Percentiles rank a stretch among this genome's conserved stretches.
Evolutionary conservation across 2,329 filamentous ascomycete species (phyloP).

Genomic region (Fusarium algeriense): DNA sequence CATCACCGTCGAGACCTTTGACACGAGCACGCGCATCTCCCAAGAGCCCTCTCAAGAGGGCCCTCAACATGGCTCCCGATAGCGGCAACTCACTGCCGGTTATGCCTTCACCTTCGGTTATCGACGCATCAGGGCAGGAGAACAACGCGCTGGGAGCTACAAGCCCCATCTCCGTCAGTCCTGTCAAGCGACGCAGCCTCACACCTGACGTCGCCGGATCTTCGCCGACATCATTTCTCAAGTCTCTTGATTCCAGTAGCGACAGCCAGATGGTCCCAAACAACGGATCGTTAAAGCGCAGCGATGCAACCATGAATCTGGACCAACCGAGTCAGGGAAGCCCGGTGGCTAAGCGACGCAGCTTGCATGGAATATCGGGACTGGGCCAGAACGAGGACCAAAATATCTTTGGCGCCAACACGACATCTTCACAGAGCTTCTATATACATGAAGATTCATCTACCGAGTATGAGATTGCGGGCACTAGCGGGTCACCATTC

Average conservation of each 20-base stretch:
- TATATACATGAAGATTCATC: conserved; percentile 64
- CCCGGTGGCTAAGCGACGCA: conserved; percentile 91
- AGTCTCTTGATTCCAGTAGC: conserved; percentile 61
- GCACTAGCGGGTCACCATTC: conserved; percentile 47
- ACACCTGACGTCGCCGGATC: conserved; percentile 69
- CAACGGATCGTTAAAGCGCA: conserved; percentile 90
- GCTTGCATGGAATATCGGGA: conserved; percentile 80
- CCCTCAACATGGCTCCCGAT: conserved; percentile 76
- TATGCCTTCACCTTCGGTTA: conserved; percentile 54
- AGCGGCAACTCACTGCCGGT: conserved; percentile 74
- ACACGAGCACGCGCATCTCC: conserved; percentile 78
- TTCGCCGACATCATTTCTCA: conserved; percentile 63
- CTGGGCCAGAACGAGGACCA: conserved; percentile 69
- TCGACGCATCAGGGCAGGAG: conserved; percentile 57
- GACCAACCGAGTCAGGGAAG: conserved; percentile 84
- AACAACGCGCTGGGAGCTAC: conserved; percentile 57
- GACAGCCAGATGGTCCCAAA: conserved; percentile 50
- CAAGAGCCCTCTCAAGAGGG: conserved; percentile 84
- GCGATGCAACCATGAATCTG: conserved; percentile 88
- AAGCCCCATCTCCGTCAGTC: conserved; percentile 40
- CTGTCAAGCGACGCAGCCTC: conserved; percentile 68
- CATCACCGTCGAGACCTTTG: conserved; percentile 65
- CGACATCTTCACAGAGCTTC: conserved; percentile 59
- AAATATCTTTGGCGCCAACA: conserved; percentile 79
- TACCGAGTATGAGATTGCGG: conserved; percentile 67